Base-by-base conservation (phyloP, 192 early-diverging fungal genomes). In the Geranomyces variabilis region DNA sequence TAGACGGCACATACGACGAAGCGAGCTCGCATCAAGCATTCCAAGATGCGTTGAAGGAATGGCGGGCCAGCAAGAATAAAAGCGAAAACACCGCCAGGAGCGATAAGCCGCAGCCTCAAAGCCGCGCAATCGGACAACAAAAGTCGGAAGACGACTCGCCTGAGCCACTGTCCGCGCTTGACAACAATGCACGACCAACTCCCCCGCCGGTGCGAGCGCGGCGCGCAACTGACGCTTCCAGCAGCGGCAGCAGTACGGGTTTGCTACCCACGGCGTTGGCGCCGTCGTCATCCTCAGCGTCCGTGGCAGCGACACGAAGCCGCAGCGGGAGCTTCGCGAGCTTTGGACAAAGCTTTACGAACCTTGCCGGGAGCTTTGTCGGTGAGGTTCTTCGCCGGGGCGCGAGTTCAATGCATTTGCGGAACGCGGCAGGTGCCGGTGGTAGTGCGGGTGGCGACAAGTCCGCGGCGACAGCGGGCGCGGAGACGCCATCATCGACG, bases 1-100 rank as follows among this genome's bases (percentile, higher is more conserved):
- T 69, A 14, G 66, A 70, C 15, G 73, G 73, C 17, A 24, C 66
- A 19, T 74, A 72, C 34, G 67, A 74, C 29, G 73, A 74, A 60
- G 67, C 36, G 1, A 55, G 15, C 22, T 74, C 73, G 22, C 73
- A 74, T 31, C 33, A 53, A 30, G 22, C 44, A 17, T 74, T 74
- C 30, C 22, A n/a, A 12, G 30, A 30, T 14, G 73, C 73, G 15
- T 31, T 74, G n/a, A 60, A 74, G 14, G 73, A 74, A 36, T 74
- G 73, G 73, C 33, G 73, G 43, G 36, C 36, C 36, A 41, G 36
- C 36, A 41, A 41, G 10, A 48, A 49, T 9, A 24, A 9, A 8
- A 56, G 55, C 55, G 48, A 1, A 0, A 56, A 56, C 29, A 41
- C 36, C 36, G n/a, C n/a, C n/a, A 49, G 0, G 48, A 56, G 12